Evolutionary conservation across 2,329 filamentous ascomycete genomes (phyloP), one percentile per base, ranked within the genome.

Genomic region (Cladosporium sp.): DNA sequence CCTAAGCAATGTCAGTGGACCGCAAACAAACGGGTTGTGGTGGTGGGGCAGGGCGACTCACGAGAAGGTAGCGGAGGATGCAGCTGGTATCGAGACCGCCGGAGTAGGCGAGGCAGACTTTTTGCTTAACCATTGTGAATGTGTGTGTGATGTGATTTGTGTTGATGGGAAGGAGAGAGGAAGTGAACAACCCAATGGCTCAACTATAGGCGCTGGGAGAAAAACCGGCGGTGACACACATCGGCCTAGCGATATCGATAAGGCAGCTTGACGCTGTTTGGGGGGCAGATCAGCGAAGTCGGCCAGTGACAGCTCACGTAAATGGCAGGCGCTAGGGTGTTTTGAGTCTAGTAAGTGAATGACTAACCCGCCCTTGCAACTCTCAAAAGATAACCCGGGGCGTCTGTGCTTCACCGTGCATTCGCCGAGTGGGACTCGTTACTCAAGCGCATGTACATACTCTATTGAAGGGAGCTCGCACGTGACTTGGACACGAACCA

Each of bases 81-180:
- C 83, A 85, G 74, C 82, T 85, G 71, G 86, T 88, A 74, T 88
- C 86, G 69, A 88, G 82, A 74, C 86, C 86, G 75, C 86, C 81
- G 69, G 79, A 81, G 77, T 83, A 83, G 70, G 81, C 81, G 68
- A 83, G 75, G 72, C 81, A 83, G 66, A 84, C 82, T 70, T 80
- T 80, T 77, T 77, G 77, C 67, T 79, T 79, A 61, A 76, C 68
- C 78, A 79, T 79, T 49, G 34, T 75, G 52, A 36, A 52, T 61
- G 51, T 65, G 30, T 47, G 47, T 59, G 47, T 18, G 44, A 28
- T 67, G 60, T 66, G 58, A 21, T 18, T 21, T 66, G 30, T 55
- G 34, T 61, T 14, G 47, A 59, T 41, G 30, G 5, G 24, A 21
- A 49, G 21, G 49, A 62, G 55, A 34, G 54, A 18, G 24, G 38